phyloP scores from a whole-genome alignment of 2,329 filamentous ascomycete species.

The Botryotinia globosa region DNA sequence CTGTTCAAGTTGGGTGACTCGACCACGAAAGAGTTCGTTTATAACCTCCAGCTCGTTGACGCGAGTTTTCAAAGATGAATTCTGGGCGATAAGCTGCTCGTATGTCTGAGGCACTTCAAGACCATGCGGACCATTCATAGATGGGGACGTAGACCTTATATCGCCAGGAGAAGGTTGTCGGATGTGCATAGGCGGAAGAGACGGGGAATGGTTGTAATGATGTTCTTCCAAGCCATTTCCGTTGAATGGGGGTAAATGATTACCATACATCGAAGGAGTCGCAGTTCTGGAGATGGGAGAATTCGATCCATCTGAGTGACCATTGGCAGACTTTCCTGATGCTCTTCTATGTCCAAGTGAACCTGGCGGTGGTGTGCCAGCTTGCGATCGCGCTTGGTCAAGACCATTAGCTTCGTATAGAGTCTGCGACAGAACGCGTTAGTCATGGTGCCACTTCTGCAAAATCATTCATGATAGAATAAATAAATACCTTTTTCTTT shows the following conservation, averaged over 20 bases:
- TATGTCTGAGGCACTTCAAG: slow-evolving; percentile 72
- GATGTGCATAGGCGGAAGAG: slow-evolving; percentile 49
- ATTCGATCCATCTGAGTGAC: slow-evolving; percentile 69
- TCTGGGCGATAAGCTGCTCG: slow-evolving; percentile 75
- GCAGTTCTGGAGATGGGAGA: slow-evolving; percentile 77
- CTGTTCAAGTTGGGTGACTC: slow-evolving; percentile 72
- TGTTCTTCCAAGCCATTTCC: slow-evolving; percentile 65
- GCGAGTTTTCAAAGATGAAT: slow-evolving; percentile 87
- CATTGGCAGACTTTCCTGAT: slow-evolving; percentile 70
- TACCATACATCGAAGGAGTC: slow-evolving; percentile 72
- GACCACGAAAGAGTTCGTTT: slow-evolving; percentile 75
- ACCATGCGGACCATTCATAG: slow-evolving; percentile 55
- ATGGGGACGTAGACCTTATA: slow-evolving; percentile 44
- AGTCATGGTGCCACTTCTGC: slow-evolving; percentile 30
- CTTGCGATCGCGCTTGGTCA: slow-evolving; percentile 53
- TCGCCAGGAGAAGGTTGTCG: slow-evolving; percentile 58
- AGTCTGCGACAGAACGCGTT: slow-evolving; percentile 34
- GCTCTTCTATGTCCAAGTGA: slow-evolving; percentile 59
- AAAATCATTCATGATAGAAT: neutral
- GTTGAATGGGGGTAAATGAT: slow-evolving; percentile 77
- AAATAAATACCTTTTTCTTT: slow-evolving; percentile 70
- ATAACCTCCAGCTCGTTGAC: slow-evolving; percentile 95
- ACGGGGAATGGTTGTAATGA: slow-evolving; percentile 57
- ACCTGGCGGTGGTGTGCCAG: slow-evolving; percentile 51
- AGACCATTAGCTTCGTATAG: slow-evolving; percentile 56